phyloP scores from a whole-genome alignment of 2,329 filamentous ascomycete genomes.

The Torrubiella hemipterigena region DNA sequence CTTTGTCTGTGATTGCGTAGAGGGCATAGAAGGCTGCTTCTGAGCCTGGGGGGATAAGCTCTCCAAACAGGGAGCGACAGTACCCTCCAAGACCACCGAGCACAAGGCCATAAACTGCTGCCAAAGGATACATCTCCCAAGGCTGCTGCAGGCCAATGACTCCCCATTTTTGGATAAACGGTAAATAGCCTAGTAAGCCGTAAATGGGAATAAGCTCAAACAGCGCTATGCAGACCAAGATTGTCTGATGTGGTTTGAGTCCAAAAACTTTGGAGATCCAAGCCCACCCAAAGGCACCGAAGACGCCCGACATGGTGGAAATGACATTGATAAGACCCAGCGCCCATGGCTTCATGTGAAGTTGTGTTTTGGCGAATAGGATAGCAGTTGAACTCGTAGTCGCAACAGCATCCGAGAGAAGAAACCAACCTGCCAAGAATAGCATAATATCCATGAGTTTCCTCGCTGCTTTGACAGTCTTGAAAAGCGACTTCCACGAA shows the following conservation, averaged over 20 bases:
- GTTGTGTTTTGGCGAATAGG: constrained; percentile 85
- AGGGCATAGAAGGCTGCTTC: constrained; percentile 95
- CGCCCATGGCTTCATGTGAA: constrained; percentile 80
- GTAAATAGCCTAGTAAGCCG: constrained; percentile 77
- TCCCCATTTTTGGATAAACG: constrained; percentile 62
- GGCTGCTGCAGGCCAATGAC: constrained; percentile 79
- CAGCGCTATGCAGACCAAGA: constrained; percentile 78
- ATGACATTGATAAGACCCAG: constrained; percentile 91
- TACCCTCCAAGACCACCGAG: constrained; percentile 88
- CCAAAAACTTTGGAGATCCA: constrained; percentile 58
- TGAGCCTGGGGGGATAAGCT: constrained; percentile 85
- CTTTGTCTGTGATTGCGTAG: constrained; percentile 96
- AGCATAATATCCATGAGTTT: constrained; percentile 61
- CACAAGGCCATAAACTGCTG: constrained; percentile 83
- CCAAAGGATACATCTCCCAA: constrained; percentile 94
- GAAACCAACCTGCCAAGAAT: constrained; percentile 84
- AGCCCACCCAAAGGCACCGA: constrained; percentile 85
- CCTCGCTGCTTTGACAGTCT: constrained; percentile 64
- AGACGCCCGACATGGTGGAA: constrained; percentile 69
- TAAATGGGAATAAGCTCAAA: constrained; percentile 93
- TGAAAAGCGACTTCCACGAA: constrained; percentile 78
- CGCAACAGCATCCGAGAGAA: constrained; percentile 86
- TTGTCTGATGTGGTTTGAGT: constrained; percentile 72
- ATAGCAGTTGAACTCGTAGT: constrained; percentile 92
- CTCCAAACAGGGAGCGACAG: constrained; percentile 83